Conservation (phyloP, 768 basidiomycete species). For the Nevesoporus exiguus region DNA sequence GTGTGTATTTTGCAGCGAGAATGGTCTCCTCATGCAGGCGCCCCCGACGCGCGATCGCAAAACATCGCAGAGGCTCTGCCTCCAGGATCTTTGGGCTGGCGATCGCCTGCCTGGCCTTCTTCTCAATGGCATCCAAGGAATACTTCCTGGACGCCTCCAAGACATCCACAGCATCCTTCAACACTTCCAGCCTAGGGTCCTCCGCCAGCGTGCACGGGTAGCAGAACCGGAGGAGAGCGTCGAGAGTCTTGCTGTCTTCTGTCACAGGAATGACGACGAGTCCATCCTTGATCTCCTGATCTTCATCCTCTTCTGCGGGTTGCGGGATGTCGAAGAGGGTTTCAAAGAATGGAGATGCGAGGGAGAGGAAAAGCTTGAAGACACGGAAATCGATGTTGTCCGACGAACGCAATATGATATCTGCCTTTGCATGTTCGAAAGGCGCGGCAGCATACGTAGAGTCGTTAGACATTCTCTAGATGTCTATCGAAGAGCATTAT, state of each 20-base stretch:
- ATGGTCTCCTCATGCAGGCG: not conserved
- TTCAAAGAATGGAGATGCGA: not conserved
- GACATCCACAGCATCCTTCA: not conserved
- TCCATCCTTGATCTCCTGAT: not conserved
- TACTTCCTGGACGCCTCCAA: not conserved
- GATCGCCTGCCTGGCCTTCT: not conserved
- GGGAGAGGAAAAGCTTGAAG: not conserved
- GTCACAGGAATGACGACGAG: not conserved
- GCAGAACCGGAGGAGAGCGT: not conserved
- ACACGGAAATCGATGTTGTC: not conserved
- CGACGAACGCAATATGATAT: not conserved
- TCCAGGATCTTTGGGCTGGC: not conserved
- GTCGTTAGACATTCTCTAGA: not conserved
- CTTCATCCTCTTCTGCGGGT: not conserved
- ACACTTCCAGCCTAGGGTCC: not conserved
- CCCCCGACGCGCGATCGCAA: not conserved
- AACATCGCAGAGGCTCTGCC: not conserved
- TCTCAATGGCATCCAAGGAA: not conserved
- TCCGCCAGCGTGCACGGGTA: not conserved
- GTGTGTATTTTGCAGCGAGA: not conserved
- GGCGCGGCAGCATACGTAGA: not conserved
- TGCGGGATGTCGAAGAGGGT: not conserved
- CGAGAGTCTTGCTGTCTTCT: not conserved
- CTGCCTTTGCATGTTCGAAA: not conserved
- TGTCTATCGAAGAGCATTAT: not conserved